Evolutionary conservation across 257 asterid genomes (phyloP).

Genomic region (Solanum dulcamara): DNA sequence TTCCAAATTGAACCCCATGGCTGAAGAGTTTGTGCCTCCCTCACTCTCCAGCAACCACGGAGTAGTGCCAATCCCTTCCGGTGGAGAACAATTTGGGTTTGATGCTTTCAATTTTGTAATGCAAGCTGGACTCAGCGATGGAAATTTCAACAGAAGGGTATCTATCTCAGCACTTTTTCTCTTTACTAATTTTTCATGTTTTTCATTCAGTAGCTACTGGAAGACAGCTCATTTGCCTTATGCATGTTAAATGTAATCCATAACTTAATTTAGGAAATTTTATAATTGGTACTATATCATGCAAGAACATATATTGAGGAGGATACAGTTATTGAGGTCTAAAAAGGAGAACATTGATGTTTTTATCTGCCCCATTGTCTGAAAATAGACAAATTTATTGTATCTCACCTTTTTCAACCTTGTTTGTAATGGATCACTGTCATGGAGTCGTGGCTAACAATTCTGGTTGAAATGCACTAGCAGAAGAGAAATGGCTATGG

Average conservation of each 20-base stretch:
- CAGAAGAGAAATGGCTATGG: slow-evolving; percentile 29
- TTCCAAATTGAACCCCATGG: slow-evolving; percentile 58
- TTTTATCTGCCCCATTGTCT: not conserved
- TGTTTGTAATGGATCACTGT: not conserved
- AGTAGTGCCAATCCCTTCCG: slow-evolving; percentile 2
- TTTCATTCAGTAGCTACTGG: not conserved
- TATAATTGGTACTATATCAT: not conserved
- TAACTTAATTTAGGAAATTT: not conserved
- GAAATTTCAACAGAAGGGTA: slow-evolving; percentile 61
- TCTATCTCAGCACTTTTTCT: not conserved
- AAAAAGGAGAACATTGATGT: not conserved
- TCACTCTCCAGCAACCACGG: slow-evolving; percentile 16
- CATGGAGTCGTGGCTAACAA: not conserved
- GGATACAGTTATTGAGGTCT: not conserved
- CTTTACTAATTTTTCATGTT: not conserved
- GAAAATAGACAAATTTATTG: not conserved
- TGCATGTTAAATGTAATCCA: not conserved
- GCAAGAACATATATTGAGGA: not conserved
- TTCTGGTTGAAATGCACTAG: not conserved
- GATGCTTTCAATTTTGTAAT: slow-evolving; percentile 37
- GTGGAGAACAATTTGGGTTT: slow-evolving; percentile 42
- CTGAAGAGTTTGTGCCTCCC: slow-evolving; percentile 56
- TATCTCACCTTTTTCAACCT: not conserved
- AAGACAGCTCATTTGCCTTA: not conserved
- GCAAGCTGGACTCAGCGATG: slow-evolving; percentile 35